Evolutionary conservation across 2,329 filamentous ascomycete genomes (phyloP).

Genomic region (Boeremia exigua): DNA sequence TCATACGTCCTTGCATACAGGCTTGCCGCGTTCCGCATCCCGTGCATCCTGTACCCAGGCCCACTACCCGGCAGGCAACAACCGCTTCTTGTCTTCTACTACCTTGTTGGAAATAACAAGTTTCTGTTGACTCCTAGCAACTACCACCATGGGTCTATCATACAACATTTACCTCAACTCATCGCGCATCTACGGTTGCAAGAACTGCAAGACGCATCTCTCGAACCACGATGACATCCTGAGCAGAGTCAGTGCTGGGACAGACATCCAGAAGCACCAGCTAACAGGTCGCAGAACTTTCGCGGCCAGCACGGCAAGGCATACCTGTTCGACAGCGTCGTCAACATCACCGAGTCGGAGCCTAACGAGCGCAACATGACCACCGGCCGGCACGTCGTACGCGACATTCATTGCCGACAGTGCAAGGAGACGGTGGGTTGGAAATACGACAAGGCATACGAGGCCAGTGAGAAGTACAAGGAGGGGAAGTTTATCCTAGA

Average conservation of each 20-base stretch:
- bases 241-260: constrained; percentile 70
- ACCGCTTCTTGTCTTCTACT: not conserved
- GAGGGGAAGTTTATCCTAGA: constrained; percentile 98
- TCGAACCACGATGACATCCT: constrained; percentile 96
- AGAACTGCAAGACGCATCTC: constrained; percentile 93
- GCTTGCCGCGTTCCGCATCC: constrained; percentile 4
- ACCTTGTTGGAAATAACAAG: not conserved
- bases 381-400: constrained; percentile 90
- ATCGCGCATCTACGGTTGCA: constrained; percentile 87
- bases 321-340: constrained; percentile 92
- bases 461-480: constrained; percentile 94
- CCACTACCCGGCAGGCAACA: constrained; percentile 6
- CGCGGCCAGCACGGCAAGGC: constrained; percentile 98
- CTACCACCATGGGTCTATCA: constrained; percentile 73
- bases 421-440: constrained; percentile 94
- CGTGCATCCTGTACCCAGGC: constrained; percentile 1
- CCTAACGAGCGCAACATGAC: constrained; percentile 98
- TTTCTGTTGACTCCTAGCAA: not conserved
- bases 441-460: constrained; percentile 99
- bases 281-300: constrained; percentile 74
- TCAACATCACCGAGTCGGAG: constrained; percentile 85
- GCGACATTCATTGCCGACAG: constrained; percentile 89
- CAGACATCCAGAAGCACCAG: not conserved
- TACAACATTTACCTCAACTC: constrained; percentile 93
- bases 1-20: constrained; percentile 1